phyloP scores from a whole-genome alignment of 169 alveolate species.

The Plasmodium knowlesi region DNA sequence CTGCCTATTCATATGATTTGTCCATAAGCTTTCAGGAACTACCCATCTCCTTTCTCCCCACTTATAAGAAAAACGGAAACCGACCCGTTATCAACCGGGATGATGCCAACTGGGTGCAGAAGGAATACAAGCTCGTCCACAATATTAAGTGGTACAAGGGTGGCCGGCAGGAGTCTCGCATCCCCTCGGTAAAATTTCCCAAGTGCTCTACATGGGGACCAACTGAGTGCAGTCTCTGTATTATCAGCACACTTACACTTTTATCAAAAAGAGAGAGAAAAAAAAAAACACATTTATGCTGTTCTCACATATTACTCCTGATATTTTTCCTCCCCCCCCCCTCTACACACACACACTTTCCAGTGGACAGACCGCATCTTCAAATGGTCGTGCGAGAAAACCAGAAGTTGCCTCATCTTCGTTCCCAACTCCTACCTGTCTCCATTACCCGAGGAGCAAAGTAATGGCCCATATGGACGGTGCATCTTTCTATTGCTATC shows the following conservation, averaged over 20 bases:
- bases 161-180: conserved; percentile 80
- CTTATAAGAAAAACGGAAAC: conserved; percentile 87
- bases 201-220: neutral
- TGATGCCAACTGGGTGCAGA: conserved; percentile 82
- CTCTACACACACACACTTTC: no score
- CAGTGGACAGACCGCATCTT: conserved; percentile 86
- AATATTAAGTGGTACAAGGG: conserved; percentile 89
- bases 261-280: neutral
- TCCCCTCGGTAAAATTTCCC: conserved; percentile 81
- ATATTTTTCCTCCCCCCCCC: neutral
- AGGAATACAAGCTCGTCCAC: conserved; percentile 82
- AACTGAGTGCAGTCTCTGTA: neutral
- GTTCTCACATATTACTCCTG: neutral
- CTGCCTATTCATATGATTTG: conserved; percentile 28
- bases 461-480: conserved; percentile 8
- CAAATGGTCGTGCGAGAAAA: conserved; percentile 83
- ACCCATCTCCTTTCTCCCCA: conserved; percentile 84
- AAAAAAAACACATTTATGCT: neutral
- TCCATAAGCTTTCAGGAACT: conserved; percentile 85
- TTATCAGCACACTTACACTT: neutral
- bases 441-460: conserved; percentile 75
- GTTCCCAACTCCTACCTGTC: conserved; percentile 79
- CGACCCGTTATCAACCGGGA: conserved; percentile 82
- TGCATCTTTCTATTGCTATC: neutral
- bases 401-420: conserved; percentile 77